Evolutionary conservation across 441 rosid species (phyloP), one percentile per base, ranked within the genome.

Genomic region (Gossypium trilobum): DNA sequence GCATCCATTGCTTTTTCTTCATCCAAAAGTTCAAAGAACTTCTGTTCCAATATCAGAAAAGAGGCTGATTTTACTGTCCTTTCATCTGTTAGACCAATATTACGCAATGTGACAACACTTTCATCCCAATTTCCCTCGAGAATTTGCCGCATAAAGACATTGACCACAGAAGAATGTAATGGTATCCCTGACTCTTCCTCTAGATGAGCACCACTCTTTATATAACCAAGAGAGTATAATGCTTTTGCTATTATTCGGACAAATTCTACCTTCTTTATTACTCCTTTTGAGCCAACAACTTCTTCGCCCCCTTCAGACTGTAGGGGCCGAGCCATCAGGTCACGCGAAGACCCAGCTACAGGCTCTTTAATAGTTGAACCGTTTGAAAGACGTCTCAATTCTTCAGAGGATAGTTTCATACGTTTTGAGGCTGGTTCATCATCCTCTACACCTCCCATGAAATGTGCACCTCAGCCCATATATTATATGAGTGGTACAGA

Each of bases 361-460:
- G 78, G 72, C 73, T 75, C 86, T 73, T 76, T 54, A 52, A 72
- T 52, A 75, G 85, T 76, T 25, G 82, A 77, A 75, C 85, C 87
- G 85, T 88, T 84, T 14, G 85, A 74, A 71, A 80, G 76, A 62
- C 74, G 76, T 74, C 74, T 79, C 75, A 77, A 36, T 56, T 77
- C 83, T 75, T 79, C 78, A 33, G 82, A 78, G 52, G 88, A 78
- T 57, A 88, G 62, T 79, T 85, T 88, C 83, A 80, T 74, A 66
- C 90, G 87, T 78, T 88, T 86, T 74, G 77, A 79, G 79, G 85
- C 88, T 77, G 89, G 92, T 84, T 86, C 92, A 80, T 79, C 82
- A 83, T 89, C 90, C 86, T 82, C 88, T 78, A 79, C 82, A 85
- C 86, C 90, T 86, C 92, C 92, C 95, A 87, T 89, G 87, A 87